Evolutionary conservation across 2,329 filamentous ascomycete species (phyloP), one percentile per base, ranked within the genome.

Genomic region (Colletotrichum plurivorum): DNA sequence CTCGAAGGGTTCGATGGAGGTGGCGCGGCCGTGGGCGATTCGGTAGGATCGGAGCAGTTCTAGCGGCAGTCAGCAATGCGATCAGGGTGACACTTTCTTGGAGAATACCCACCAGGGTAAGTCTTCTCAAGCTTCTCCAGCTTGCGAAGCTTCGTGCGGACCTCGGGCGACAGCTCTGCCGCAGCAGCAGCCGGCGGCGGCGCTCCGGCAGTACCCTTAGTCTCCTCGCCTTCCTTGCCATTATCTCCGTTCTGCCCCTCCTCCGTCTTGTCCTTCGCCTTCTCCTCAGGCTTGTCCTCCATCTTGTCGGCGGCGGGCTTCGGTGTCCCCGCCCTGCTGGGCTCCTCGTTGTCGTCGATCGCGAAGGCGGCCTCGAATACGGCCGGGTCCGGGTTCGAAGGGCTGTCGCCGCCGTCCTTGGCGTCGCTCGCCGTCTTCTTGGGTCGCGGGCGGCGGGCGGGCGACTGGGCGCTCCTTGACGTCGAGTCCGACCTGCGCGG

Each of bases 1-100:
- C 81, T 99, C 96, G 78, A 99, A 99, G 0, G 94, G 93, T 76
- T 98, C 96, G 75, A 98, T 97, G 3, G 93, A 90, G 13, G 93
- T 90, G 49, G 95, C 94, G 59, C 94, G 91, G 66, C 93, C 90
- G 82, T 99, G 95, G 18, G 96, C 96, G 72, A 95, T 91, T 71
- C 94, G 90, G 81, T 99, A 99, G 9, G 95, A 97, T 65, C 94
- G 92, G 57, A 98, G 85, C 1, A 99, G 86, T 76, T 98, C 95
- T 94, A 36, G 62, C 58, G 20, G 54, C 5, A 4, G 52, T 68
- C 4, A 70, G 57, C 36, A 46, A 46, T 36, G 31, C 31, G 8
- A 36, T 9, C 31, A 10, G 31, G 2, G 31, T 36, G 3, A 36
- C 9, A 9, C 3, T 10, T 36, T 9, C 31, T 36, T 10, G 31